These are phyloP conservation scores for Staphylotrichum longicolle DNA, from an alignment of 495 filamentous ascomycete species.

Conservation along the genomic window DNA sequence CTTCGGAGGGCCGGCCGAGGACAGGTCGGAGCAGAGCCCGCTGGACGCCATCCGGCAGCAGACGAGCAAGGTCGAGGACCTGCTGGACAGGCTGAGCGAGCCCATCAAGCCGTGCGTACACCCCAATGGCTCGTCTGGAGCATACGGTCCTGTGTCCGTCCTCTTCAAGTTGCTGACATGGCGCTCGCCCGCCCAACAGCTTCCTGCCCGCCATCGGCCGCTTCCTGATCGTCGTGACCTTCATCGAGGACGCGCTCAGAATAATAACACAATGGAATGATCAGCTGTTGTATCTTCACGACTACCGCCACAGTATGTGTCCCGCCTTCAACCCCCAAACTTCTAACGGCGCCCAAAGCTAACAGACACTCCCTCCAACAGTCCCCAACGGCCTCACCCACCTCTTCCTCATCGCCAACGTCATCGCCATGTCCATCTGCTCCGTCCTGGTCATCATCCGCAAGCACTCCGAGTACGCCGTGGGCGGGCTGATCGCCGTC, in stretches of 20 bases:
- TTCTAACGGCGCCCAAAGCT: too few relatives aligned
- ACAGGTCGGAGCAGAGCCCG: constrained; percentile 70
- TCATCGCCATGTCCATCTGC: constrained; percentile 81
- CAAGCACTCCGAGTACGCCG: constrained; percentile 88
- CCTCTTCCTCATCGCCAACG: constrained; percentile 87
- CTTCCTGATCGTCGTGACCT: constrained; percentile 97
- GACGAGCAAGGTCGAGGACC: constrained; percentile 97
- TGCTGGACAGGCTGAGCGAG: constrained; percentile 82
- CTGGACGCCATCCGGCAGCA: constrained; percentile 90
- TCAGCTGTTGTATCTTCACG: constrained; percentile 87
- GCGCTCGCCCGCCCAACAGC: constrained; percentile 43
- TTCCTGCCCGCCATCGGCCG: constrained; percentile 93
- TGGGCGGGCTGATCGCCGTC: constrained; percentile 82
- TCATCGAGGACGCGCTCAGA: constrained; percentile 92
- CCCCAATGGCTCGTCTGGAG: constrained; percentile 8
- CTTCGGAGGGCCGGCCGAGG: constrained; percentile 57
- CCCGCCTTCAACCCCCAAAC: constrained; percentile 15
- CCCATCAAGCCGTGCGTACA: constrained; percentile 90
- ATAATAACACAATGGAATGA: constrained; percentile 98
- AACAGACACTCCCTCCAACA: constrained; percentile 34
- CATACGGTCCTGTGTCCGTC: too few relatives aligned
- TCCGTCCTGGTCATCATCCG: constrained; percentile 85
- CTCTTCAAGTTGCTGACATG: constrained; percentile 8
- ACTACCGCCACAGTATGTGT: constrained; percentile 85
- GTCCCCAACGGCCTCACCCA: constrained; percentile 90